Evolutionary conservation across 805 yeast genomes (phyloP).

Genomic region (Lipomyces mesembrius): DNA sequence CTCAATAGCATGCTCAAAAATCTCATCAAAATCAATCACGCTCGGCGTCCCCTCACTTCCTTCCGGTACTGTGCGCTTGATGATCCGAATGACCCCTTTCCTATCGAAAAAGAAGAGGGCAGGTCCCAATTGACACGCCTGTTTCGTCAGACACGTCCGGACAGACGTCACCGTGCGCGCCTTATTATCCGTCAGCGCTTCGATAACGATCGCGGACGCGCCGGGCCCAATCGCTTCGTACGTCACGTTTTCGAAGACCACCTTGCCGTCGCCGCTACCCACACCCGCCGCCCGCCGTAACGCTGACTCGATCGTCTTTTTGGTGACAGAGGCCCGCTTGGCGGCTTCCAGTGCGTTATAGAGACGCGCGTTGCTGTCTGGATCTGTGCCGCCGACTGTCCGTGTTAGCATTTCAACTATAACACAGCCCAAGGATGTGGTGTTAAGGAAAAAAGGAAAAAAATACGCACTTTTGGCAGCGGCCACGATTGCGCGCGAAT

Average conservation of each 20-base stretch:
- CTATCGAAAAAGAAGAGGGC: slow-evolving; percentile 76
- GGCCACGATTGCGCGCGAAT: slow-evolving; percentile 73
- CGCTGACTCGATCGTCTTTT: slow-evolving; percentile 85
- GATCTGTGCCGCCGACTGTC: slow-evolving; percentile 68
- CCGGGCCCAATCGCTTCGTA: slow-evolving; percentile 95
- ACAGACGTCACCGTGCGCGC: slow-evolving; percentile 78
- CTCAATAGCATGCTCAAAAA: slow-evolving; percentile 77
- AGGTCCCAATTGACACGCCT: slow-evolving; percentile 69
- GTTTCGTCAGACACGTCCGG: slow-evolving; percentile 71
- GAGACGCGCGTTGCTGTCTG: slow-evolving; percentile 60
- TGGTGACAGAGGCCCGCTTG: slow-evolving; percentile 72
- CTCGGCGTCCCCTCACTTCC: slow-evolving; percentile 16
- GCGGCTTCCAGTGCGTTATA: slow-evolving; percentile 81
- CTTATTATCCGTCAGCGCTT: slow-evolving; percentile 87
- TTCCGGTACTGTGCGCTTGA: slow-evolving; percentile 42
- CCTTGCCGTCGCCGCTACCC: slow-evolving; percentile 48
- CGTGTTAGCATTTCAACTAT: not conserved
- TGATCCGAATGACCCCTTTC: slow-evolving; percentile 63
- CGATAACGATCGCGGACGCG: slow-evolving; percentile 83
- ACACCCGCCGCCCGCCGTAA: slow-evolving; percentile 82
- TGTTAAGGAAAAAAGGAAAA: slow-evolving; percentile 8
- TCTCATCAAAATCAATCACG: slow-evolving; percentile 57
- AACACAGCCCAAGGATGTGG: not conserved
- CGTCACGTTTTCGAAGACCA: slow-evolving; percentile 56
- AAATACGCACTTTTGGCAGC: slow-evolving; percentile 59